phyloP scores from a whole-genome alignment of 2,329 filamentous ascomycete genomes.

The Trichophyton benhamiae region DNA sequence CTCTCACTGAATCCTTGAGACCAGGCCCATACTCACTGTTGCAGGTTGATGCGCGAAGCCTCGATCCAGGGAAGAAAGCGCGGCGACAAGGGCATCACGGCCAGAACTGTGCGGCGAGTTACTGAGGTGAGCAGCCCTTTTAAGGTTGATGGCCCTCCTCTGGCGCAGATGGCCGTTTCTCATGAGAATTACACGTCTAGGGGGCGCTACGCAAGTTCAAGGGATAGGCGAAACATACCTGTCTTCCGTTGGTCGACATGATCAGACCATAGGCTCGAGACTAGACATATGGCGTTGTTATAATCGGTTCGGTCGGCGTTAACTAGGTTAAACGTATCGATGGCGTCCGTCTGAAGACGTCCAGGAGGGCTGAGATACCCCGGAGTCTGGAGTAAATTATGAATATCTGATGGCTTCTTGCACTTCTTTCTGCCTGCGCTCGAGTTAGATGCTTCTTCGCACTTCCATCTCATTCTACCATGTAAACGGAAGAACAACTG shows the following conservation, averaged over 20 bases:
- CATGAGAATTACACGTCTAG: background rate
- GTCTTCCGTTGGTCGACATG: too few species aligned
- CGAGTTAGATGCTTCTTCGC: background rate
- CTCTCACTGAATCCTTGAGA: conserved; percentile 5
- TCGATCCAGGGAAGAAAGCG: conserved; percentile 61
- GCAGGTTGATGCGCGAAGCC: conserved; percentile 66
- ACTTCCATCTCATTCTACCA: background rate
- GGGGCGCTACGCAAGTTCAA: conserved; percentile 6
- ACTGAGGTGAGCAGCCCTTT: conserved; percentile 49
- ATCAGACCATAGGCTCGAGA: too few species aligned
- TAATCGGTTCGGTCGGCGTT: background rate
- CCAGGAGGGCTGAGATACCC: background rate
- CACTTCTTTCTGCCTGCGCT: background rate
- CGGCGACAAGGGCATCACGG: conserved; percentile 62
- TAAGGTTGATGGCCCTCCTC: background rate
- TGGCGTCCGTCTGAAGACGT: background rate
- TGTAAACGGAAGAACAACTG: background rate
- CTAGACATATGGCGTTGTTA: background rate
- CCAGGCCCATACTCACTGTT: background rate
- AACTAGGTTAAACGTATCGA: background rate
- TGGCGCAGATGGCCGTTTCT: background rate
- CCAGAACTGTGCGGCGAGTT: conserved; percentile 63
- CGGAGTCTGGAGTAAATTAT: background rate
- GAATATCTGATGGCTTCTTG: background rate
- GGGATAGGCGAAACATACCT: background rate